These are phyloP conservation scores for Hyphodiscus hymeniophilus DNA, from an alignment of 495 filamentous ascomycete genomes.

Conservation along the genomic window DNA sequence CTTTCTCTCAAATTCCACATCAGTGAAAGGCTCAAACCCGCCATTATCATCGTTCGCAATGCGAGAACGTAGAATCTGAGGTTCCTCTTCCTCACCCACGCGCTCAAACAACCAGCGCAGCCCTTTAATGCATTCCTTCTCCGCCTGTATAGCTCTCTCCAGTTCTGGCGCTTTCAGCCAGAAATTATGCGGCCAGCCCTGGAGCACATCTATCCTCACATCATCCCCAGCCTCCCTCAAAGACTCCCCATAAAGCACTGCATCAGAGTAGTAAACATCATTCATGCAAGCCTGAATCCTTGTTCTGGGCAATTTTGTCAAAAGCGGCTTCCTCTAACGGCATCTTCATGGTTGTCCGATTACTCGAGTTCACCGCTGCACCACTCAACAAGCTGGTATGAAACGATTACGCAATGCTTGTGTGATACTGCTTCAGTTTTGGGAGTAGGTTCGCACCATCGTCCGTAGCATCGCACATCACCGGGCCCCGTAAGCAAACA, in stretches of 20 bases:
- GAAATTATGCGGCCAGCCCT: slow-evolving; percentile 30
- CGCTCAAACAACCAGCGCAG: slow-evolving; percentile 27
- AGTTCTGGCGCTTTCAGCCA: slow-evolving; percentile 27
- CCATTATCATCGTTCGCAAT: background rate
- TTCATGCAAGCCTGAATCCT: slow-evolving; percentile 30
- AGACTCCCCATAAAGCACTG: slow-evolving; percentile 27
- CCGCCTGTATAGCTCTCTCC: slow-evolving; percentile 20
- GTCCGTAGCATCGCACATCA: slow-evolving; percentile 22
- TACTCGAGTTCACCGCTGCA: slow-evolving; percentile 10
- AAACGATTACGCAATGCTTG: slow-evolving; percentile 19
- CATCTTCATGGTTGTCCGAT: slow-evolving; percentile 20
- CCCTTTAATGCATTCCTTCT: slow-evolving; percentile 36
- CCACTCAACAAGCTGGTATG: slow-evolving; percentile 18
- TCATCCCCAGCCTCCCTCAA: slow-evolving; percentile 23
- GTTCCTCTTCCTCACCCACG: slow-evolving; percentile 1
- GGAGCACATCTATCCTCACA: slow-evolving; percentile 23
- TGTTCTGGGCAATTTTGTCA: slow-evolving; percentile 19
- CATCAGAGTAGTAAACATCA: slow-evolving; percentile 29
- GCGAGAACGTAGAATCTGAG: too few species aligned
- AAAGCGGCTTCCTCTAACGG: slow-evolving; percentile 22
- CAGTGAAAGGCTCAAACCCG: background rate
- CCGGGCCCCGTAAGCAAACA: slow-evolving; percentile 26
- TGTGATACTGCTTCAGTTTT: slow-evolving; percentile 15
- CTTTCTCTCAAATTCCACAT: slow-evolving; percentile 1
- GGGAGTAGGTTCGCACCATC: slow-evolving; percentile 16